A percentile compares a stretch with the other conserved stretches of the same genome.
phyloP scores from a whole-genome alignment of 768 basidiomycete species.

The Boletus edulis region DNA sequence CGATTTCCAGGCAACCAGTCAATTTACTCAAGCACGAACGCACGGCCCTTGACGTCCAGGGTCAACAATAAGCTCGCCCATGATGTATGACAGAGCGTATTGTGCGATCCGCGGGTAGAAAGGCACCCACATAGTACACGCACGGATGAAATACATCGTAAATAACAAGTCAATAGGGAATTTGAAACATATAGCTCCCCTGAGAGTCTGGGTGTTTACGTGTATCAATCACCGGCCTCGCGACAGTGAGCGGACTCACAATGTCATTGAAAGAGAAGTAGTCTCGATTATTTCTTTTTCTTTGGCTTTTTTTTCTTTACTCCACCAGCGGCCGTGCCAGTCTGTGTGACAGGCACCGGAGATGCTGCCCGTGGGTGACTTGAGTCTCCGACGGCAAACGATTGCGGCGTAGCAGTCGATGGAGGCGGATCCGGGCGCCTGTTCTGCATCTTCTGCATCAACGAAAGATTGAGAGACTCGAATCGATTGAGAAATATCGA shows the following conservation, averaged over 20 bases:
- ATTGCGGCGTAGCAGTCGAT: constrained; percentile 11
- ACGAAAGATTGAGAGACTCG: constrained; percentile 82
- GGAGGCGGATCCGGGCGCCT: constrained; percentile 38
- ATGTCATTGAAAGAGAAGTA: neutral
- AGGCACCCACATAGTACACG: neutral
- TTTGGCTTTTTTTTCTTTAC: constrained; percentile 83
- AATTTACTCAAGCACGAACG: neutral
- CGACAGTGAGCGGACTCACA: constrained; percentile 11
- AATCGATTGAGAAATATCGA: constrained; percentile 96
- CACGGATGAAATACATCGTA: constrained; percentile 1
- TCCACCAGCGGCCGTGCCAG: constrained; percentile 48
- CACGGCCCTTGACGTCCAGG: constrained; percentile 4
- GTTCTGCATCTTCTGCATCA: constrained; percentile 88
- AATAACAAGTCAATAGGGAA: constrained; percentile 2
- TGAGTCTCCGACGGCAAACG: constrained; percentile 19
- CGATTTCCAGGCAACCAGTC: neutral
- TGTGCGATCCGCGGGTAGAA: neutral
- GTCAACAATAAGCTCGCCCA: neutral
- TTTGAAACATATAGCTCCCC: constrained; percentile 1
- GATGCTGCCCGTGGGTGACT: constrained; percentile 33
- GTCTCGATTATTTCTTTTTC: constrained; percentile 60
- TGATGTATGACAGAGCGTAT: neutral
- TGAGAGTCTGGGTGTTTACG: neutral
- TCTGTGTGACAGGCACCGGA: constrained; percentile 30
- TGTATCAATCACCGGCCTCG: constrained; percentile 1